A percentile compares a stretch with the other conserved stretches of the same genome.
These are phyloP conservation scores for Sanghuangporus sanghuang DNA, from an alignment of 1,284 basidiomycete species.

Conservation along the genomic window DNA sequence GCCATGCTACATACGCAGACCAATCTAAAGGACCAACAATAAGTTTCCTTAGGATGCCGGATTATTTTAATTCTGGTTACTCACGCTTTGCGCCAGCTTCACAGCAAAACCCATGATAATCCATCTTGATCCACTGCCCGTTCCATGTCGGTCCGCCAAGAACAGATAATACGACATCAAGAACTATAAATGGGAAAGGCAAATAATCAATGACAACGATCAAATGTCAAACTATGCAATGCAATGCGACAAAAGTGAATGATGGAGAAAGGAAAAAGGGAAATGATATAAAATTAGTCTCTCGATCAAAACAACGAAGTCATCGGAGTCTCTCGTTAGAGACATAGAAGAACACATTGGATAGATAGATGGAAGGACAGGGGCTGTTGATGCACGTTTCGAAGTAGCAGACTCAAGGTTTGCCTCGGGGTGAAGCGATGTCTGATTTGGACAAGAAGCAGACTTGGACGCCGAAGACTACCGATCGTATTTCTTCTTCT, in stretches of 20 bases:
- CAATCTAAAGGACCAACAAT: conserved; percentile 44
- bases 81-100: conserved; percentile 72
- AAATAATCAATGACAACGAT: not conserved
- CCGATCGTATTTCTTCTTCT: too few species aligned
- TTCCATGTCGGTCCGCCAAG: conserved; percentile 67
- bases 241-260: not conserved
- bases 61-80: conserved; percentile 26
- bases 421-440: not conserved
- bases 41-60: not conserved
- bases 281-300: too few species aligned
- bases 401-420: not conserved
- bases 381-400: not conserved
- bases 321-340: too few species aligned
- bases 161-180: conserved; percentile 77
- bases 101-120: conserved; percentile 73
- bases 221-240: not conserved
- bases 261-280: not conserved
- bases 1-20: conserved; percentile 51
- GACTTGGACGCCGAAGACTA: too few species aligned
- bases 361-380: not conserved
- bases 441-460: too few species aligned
- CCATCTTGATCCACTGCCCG: conserved; percentile 68
- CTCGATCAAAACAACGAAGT: too few species aligned
- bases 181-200: conserved; percentile 39
- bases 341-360: not conserved